Conservation (phyloP, 352 stramenopile genomes). For the Globisporangium mamillatum region DNA sequence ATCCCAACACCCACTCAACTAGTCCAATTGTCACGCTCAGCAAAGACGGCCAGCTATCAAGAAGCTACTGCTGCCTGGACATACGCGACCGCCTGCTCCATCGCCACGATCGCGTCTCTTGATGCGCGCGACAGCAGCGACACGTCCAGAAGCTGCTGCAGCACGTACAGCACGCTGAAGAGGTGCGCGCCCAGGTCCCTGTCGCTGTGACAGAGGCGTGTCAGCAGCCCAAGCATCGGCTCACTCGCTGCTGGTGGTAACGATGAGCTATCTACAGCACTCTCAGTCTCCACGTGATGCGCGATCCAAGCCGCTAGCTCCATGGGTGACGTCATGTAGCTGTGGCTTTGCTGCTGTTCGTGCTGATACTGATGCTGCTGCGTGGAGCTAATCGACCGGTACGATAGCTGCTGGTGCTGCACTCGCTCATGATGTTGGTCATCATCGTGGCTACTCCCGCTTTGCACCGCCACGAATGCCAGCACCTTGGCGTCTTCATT, state of each 20-base stretch:
- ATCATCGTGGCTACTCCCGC: neutral
- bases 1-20: neutral
- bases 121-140: conserved; percentile 18
- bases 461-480: neutral
- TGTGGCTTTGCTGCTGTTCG: neutral
- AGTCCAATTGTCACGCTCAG: neutral
- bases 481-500: conserved; percentile 23
- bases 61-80: conserved; percentile 8
- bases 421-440: neutral
- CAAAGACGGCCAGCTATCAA: too few species aligned
- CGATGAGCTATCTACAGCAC: neutral
- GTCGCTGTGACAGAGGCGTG: neutral
- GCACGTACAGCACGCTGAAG: conserved; percentile 29
- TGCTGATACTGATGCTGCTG: conserved; percentile 17
- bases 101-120: conserved; percentile 23
- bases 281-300: neutral
- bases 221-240: neutral
- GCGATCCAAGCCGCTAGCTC: conserved; percentile 14
- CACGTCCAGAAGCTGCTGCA: conserved; percentile 37
- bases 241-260: neutral
- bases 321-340: conserved; percentile 10
- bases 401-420: conserved; percentile 19
- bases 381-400: conserved; percentile 13
- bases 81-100: conserved; percentile 23
- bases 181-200: conserved; percentile 24